Evolutionary conservation across 495 filamentous ascomycete genomes (phyloP).

Genomic region (Aspergillus haitiensis): DNA sequence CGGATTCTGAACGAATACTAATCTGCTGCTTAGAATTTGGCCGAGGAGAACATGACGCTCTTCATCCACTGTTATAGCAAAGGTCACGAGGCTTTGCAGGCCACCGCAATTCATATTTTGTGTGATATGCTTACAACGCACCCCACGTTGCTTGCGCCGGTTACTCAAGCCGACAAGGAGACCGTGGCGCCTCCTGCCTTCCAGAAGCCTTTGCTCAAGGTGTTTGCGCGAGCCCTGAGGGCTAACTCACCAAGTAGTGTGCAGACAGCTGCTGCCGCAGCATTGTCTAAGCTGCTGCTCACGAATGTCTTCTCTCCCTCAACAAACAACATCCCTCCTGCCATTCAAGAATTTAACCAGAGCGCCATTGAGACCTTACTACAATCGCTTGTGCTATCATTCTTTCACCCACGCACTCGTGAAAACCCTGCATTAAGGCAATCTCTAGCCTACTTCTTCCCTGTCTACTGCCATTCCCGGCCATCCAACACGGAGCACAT

Average conservation of each 20-base stretch:
- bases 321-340: constrained; percentile 38
- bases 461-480: constrained; percentile 86
- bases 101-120: constrained; percentile 87
- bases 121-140: constrained; percentile 89
- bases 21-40: constrained; percentile 58
- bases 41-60: constrained; percentile 87
- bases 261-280: constrained; percentile 77
- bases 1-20: constrained; percentile 3
- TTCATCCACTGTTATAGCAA: constrained; percentile 96
- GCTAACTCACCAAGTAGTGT: constrained; percentile 67
- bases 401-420: constrained; percentile 84
- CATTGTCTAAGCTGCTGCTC: constrained; percentile 83
- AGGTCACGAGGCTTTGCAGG: constrained; percentile 85
- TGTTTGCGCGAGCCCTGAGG: constrained; percentile 74
- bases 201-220: constrained; percentile 67
- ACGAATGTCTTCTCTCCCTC: constrained; percentile 53
- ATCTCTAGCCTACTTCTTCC: constrained; percentile 90
- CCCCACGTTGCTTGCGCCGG: constrained; percentile 65
- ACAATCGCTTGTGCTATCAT: constrained; percentile 76
- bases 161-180: constrained; percentile 44
- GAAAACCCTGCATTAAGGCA: constrained; percentile 87
- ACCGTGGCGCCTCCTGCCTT: constrained; percentile 43
- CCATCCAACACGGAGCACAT: constrained; percentile 78
- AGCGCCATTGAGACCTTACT: constrained; percentile 64
- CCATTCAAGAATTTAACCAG: constrained; percentile 51